Conservation (phyloP, 495 filamentous ascomycete species). For the Xylaria grammica region DNA sequence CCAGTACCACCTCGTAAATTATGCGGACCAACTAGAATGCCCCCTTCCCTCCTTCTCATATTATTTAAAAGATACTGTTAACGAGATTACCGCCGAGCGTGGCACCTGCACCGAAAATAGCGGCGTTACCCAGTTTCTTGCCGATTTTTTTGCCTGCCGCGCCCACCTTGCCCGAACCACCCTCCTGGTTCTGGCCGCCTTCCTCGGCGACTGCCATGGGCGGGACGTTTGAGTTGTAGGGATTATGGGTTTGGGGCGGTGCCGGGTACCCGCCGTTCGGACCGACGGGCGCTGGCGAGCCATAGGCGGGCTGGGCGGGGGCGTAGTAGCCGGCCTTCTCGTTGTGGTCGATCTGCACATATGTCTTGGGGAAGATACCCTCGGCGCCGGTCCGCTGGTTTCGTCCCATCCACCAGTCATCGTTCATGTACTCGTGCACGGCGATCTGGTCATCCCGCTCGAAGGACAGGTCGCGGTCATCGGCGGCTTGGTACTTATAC, state of each 20-base stretch:
- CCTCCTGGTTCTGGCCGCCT: constrained; percentile 17
- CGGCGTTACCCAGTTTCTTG: constrained; percentile 77
- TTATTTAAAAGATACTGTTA: constrained; percentile 80
- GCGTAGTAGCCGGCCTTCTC: constrained; percentile 42
- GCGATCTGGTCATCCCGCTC: constrained; percentile 75
- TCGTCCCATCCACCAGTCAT: constrained; percentile 93
- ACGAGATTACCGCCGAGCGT: constrained; percentile 92
- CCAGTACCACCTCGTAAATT: background rate
- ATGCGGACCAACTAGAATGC: background rate
- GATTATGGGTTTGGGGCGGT: constrained; percentile 46
- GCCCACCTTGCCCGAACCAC: constrained; percentile 54
- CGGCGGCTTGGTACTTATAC: constrained; percentile 79
- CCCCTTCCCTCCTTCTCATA: background rate
- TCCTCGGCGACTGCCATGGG: constrained; percentile 52
- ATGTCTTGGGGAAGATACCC: constrained; percentile 89
- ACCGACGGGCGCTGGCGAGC: constrained; percentile 21
- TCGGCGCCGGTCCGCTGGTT: constrained; percentile 79
- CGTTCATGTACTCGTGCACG: constrained; percentile 89
- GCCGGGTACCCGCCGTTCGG: constrained; percentile 36
- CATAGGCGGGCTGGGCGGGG: constrained; percentile 39
- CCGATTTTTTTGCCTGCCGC: constrained; percentile 75
- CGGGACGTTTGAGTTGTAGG: constrained; percentile 56
- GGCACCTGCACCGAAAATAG: constrained; percentile 83
- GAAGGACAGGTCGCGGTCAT: constrained; percentile 79
- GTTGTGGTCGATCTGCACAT: constrained; percentile 67